Conservation (phyloP, 2,329 filamentous ascomycete genomes). For the Pezizomycotina sp. region DNA sequence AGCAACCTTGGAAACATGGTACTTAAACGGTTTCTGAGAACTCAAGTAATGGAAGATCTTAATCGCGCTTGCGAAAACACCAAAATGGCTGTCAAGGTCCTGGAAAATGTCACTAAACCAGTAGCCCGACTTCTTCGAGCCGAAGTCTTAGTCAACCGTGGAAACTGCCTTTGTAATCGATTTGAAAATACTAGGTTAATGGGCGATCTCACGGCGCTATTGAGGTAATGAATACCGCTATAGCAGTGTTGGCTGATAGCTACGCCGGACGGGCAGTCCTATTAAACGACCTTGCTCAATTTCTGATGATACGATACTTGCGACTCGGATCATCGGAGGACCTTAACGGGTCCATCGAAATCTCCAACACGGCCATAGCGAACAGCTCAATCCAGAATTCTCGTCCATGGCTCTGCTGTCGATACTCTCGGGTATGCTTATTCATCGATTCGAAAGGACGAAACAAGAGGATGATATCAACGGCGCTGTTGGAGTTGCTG, state of each 20-base stretch:
- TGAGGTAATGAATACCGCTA: neutral
- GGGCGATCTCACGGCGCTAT: neutral
- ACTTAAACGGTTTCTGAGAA: neutral
- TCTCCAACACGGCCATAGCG: constrained; percentile 2
- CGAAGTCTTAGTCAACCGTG: neutral
- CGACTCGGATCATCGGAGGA: constrained; percentile 1
- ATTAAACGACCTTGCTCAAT: constrained; percentile 2
- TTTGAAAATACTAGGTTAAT: neutral
- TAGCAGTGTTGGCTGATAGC: neutral
- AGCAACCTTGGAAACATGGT: neutral
- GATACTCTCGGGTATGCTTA: neutral
- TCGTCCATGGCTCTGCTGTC: neutral
- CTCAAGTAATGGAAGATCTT: constrained; percentile 3
- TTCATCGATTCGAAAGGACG: constrained; percentile 1
- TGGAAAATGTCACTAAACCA: neutral
- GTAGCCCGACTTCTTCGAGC: neutral
- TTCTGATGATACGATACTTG: neutral
- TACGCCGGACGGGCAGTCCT: neutral
- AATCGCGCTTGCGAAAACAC: constrained; percentile 1
- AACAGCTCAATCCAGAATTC: neutral
- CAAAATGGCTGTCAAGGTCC: neutral
- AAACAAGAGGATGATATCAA: constrained; percentile 5
- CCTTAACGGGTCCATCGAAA: constrained; percentile 1
- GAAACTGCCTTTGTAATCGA: neutral
- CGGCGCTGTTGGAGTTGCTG: constrained; percentile 1